Evolutionary conservation across 75 land plant genomes (phyloP), one percentile per base, ranked within the genome.

Genomic region (Pinus albicaulis): DNA sequence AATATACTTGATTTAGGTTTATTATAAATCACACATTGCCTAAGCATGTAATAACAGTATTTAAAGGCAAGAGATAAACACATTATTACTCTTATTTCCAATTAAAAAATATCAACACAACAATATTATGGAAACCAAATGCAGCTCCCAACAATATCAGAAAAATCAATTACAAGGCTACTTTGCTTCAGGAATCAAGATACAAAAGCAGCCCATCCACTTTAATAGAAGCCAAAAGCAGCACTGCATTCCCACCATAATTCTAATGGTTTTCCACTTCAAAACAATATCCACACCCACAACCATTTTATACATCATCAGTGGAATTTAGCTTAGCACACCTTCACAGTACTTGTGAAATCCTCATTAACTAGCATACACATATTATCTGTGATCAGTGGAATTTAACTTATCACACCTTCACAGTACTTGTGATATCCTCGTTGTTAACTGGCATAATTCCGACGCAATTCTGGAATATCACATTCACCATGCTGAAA

Each of bases 231-330:
- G n/a, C 41, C 71, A 41, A 68, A 20, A n/a, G 71, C 24, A 41
- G n/a, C 53, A 68, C 71, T 23, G 41, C 71, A 68, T 53, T 38
- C 53, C 53, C 53, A 68, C 41, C 71, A 68, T 36, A 20, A 38
- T 34, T 64, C 41, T 68, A 52, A 68, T 20, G 71, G 14, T 68
- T 22, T 38, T 68, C 48, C 26, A n/a, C 34, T 14, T 61, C 26
- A 61, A 41, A 68, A 68, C 23, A 19, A 68, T 68, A 10, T 68
- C 71, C 71, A 68, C 71, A 41, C 71, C 24, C 20, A 41, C 22
- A 68, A 68, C 20, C 48, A 41, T 41, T 68, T 11, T 11, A 23
- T 10, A 11, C 12, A 48, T 48, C 12, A 48, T 48, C 12, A 48
- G 11, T 10, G 53, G 53, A 48, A 48, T 48, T 48, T 48, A 48